Evolutionary conservation across 257 asterid species (phyloP).

Genomic region (Linderniella brevidens): DNA sequence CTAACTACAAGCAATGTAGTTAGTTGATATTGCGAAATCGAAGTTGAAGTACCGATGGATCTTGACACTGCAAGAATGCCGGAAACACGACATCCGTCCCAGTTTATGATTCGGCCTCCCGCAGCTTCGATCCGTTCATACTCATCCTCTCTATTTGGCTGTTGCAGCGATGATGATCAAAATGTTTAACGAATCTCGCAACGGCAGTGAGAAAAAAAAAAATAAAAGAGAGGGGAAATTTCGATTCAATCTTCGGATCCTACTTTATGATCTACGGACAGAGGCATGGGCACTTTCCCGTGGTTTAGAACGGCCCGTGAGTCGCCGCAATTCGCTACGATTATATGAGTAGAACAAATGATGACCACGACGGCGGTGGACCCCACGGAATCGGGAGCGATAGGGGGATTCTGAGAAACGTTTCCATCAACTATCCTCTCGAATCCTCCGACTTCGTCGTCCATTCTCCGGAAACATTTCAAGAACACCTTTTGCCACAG

Average conservation of each 20-base stretch:
- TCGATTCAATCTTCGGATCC: not conserved
- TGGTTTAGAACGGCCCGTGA: constrained; percentile 73
- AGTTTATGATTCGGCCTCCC: constrained; percentile 31
- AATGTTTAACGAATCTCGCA: too few species aligned
- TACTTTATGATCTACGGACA: constrained; percentile 74
- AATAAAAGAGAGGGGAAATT: too few species aligned
- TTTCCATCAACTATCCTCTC: constrained; percentile 9
- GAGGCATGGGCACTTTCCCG: constrained; percentile 47
- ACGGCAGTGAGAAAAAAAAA: too few species aligned
- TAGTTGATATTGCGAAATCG: not conserved
- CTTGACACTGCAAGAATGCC: constrained; percentile 42
- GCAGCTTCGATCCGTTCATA: constrained; percentile 31
- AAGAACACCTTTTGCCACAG: constrained; percentile 46
- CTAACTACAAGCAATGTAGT: not conserved
- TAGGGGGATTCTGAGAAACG: constrained; percentile 13
- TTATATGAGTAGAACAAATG: constrained; percentile 47
- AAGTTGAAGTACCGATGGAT: constrained; percentile 20
- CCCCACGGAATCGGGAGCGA: constrained; percentile 88
- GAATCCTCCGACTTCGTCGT: constrained; percentile 63
- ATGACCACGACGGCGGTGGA: constrained; percentile 81
- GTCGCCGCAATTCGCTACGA: constrained; percentile 91
- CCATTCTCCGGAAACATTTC: constrained; percentile 56
- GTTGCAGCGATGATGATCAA: not conserved
- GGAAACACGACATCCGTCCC: constrained; percentile 34
- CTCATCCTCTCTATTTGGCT: constrained; percentile 42